phyloP scores from a whole-genome alignment of 2,329 filamentous ascomycete genomes.

The Fusarium pseudonygamai region DNA sequence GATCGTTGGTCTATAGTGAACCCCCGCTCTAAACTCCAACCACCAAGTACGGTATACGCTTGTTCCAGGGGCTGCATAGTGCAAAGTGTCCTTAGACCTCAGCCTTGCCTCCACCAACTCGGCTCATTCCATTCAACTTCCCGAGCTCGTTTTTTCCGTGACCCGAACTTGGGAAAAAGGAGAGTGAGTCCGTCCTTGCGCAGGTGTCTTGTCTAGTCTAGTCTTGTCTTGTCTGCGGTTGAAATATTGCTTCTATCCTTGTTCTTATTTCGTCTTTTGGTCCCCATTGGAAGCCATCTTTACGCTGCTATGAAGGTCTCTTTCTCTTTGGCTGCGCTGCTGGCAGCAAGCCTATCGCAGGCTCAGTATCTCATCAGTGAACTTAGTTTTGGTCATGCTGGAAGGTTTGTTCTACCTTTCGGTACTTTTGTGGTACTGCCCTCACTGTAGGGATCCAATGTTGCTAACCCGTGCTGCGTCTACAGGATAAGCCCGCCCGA shows the following conservation, averaged over 20 bases:
- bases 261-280: conserved; percentile 16
- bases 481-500: conserved; percentile 71
- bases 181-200: conserved; percentile 5
- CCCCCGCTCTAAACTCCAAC: conserved; percentile 13
- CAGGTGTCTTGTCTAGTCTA: neutral
- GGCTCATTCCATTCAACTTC: conserved; percentile 17
- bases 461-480: conserved; percentile 18
- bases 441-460: neutral
- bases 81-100: conserved; percentile 46
- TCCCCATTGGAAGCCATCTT: conserved; percentile 13
- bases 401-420: conserved; percentile 57
- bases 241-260: conserved; percentile 11
- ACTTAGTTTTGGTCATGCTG: conserved; percentile 80
- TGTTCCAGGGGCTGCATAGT: conserved; percentile 35
- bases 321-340: conserved; percentile 52
- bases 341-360: conserved; percentile 60
- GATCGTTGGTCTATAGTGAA: neutral
- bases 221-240: neutral
- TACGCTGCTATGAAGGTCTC: conserved; percentile 57
- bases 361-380: conserved; percentile 76
- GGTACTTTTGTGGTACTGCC: neutral
- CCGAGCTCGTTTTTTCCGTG: conserved; percentile 2
- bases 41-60: conserved; percentile 5
- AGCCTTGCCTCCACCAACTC: conserved; percentile 39
- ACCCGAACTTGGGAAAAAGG: conserved; percentile 10